phyloP scores from a whole-genome alignment of 345 rosid species.

The Syzygium grande region DNA sequence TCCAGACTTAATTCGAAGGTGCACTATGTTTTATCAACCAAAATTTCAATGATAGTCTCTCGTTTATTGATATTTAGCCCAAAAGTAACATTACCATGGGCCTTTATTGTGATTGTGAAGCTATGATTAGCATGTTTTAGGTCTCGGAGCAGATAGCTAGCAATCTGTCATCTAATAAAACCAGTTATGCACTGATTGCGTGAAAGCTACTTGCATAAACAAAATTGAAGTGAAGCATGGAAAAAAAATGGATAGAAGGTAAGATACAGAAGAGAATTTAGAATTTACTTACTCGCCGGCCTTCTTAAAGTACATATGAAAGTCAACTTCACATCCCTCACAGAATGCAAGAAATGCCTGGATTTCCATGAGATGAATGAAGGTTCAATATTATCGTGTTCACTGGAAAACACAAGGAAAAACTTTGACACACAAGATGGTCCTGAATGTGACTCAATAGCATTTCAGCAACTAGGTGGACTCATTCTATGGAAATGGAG shows the following conservation, averaged over 20 bases:
- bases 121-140: not conserved
- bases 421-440: not conserved
- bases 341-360: constrained; percentile 91
- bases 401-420: not conserved
- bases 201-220: not conserved
- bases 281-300: constrained; percentile 74
- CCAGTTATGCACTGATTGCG: not conserved
- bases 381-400: not conserved
- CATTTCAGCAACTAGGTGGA: not conserved
- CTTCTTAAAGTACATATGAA: constrained; percentile 68
- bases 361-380: not conserved
- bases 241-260: not conserved
- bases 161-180: not conserved
- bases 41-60: not conserved
- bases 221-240: not conserved
- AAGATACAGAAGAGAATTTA: not conserved
- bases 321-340: constrained; percentile 79
- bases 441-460: not conserved
- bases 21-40: not conserved
- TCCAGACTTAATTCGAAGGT: not conserved
- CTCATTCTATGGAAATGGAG: not conserved
- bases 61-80: not conserved
- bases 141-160: not conserved
- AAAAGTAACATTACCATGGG: not conserved
- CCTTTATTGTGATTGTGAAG: not conserved